phyloP scores from a whole-genome alignment of 2,329 filamentous ascomycete genomes.

The Diaporthe citrichinensis region DNA sequence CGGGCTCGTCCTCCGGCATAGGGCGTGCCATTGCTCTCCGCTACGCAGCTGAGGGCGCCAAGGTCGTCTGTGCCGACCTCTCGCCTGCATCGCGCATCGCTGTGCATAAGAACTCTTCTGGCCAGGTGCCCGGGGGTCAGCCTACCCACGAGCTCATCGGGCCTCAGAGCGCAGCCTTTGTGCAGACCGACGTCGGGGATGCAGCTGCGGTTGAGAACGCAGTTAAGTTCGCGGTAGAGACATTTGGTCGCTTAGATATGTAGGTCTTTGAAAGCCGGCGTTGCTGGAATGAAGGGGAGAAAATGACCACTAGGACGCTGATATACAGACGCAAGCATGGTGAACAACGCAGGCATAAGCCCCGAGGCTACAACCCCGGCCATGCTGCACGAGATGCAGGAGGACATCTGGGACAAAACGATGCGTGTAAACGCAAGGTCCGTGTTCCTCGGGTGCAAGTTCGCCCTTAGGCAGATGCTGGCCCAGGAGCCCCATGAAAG shows the following conservation, averaged over 20 bases:
- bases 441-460: conserved; percentile 60
- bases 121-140: not conserved
- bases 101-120: not conserved
- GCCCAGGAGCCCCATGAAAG: conserved; percentile 56
- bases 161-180: not conserved
- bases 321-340: conserved; percentile 19
- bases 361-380: conserved; percentile 44
- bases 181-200: conserved; percentile 7
- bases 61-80: conserved; percentile 23
- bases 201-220: conserved; percentile 19
- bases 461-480: conserved; percentile 63
- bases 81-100: conserved; percentile 3
- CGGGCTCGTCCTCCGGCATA: conserved; percentile 25
- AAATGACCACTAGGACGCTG: not conserved
- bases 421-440: conserved; percentile 56
- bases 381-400: conserved; percentile 61
- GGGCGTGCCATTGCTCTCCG: conserved; percentile 19
- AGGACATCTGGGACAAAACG: conserved; percentile 60
- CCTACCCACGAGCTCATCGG: conserved; percentile 20
- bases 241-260: conserved; percentile 24
- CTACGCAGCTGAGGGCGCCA: conserved; percentile 23
- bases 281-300: not conserved
- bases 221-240: conserved; percentile 1
- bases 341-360: conserved; percentile 30
- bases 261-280: not conserved